Percentiles rank a stretch among this genome's conserved stretches.
Evolutionary conservation across 371 early-diverging fungal genomes (phyloP).

Genomic region (Apophysomyces elegans): DNA sequence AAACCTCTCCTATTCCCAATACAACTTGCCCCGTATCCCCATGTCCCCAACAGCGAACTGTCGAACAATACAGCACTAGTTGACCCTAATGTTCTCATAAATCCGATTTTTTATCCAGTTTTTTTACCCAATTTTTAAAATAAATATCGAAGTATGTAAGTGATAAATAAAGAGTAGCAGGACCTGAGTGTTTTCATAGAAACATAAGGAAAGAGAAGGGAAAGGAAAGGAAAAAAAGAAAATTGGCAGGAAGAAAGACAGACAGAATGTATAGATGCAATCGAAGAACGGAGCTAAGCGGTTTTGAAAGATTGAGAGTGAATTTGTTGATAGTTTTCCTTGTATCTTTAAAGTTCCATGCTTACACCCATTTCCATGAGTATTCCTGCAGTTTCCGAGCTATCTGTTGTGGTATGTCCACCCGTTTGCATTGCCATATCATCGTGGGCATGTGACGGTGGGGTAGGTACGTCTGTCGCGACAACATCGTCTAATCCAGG

Average conservation of each 20-base stretch:
- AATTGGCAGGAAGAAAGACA: not conserved
- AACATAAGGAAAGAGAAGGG: conserved; percentile 8
- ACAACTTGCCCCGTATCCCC: conserved; percentile 11
- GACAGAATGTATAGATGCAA: not conserved
- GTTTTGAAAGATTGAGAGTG: not conserved
- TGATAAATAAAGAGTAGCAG: conserved; percentile 5
- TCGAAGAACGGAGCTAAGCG: not conserved
- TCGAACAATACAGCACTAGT: not conserved
- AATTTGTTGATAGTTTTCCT: not conserved
- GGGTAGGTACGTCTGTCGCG: not conserved
- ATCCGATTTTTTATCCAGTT: not conserved
- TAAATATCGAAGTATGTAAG: not conserved
- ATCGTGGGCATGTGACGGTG: conserved; percentile 12
- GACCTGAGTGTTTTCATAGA: not conserved
- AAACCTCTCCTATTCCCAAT: conserved; percentile 1
- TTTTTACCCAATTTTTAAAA: not conserved
- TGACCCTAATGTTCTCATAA: not conserved
- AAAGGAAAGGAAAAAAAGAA: not conserved
- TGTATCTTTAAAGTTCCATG: conserved; percentile 22
- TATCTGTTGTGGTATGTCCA: conserved; percentile 11
- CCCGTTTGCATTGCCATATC: conserved; percentile 11
- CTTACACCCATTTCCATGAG: conserved; percentile 29
- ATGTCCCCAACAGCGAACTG: not conserved
- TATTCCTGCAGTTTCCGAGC: conserved; percentile 18
- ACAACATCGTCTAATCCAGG: conserved; percentile 6